These are phyloP conservation scores for Prasinococcaceae sp. DNA, from an alignment of 139 green algal genomes.

Conservation along the genomic window DNA sequence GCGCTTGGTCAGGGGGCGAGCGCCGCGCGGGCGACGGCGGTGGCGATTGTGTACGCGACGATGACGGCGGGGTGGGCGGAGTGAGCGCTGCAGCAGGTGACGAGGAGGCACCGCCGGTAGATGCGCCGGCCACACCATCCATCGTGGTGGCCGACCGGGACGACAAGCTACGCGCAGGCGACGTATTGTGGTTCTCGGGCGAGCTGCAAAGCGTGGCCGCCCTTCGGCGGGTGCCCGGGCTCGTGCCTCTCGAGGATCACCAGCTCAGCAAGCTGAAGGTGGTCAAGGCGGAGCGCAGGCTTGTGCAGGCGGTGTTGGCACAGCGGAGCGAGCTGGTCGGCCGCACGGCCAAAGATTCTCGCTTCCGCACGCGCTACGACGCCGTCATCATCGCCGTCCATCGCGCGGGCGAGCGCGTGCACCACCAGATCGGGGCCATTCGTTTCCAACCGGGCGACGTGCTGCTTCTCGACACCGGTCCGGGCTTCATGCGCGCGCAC, in stretches of 20 bases:
- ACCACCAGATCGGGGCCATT: slow-evolving; percentile 32
- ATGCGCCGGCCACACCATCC: too few relatives aligned
- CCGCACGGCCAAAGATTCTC: slow-evolving; percentile 36
- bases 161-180: slow-evolving; percentile 19
- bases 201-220: slow-evolving; percentile 26
- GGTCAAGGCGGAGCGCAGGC: slow-evolving; percentile 11
- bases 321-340: slow-evolving; percentile 23
- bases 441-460: slow-evolving; percentile 37
- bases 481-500: slow-evolving; percentile 33
- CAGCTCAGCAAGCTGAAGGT: slow-evolving; percentile 11
- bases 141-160: not conserved
- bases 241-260: slow-evolving; percentile 28
- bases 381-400: slow-evolving; percentile 63
- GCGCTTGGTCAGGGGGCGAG: too few relatives aligned
- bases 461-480: slow-evolving; percentile 39
- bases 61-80: too few relatives aligned
- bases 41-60: too few relatives aligned
- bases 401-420: slow-evolving; percentile 22
- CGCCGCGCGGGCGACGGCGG: too few relatives aligned
- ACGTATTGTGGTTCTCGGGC: slow-evolving; percentile 58
- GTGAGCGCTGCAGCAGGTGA: too few relatives aligned
- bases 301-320: slow-evolving; percentile 48
- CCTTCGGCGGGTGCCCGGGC: slow-evolving; percentile 34
- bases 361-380: slow-evolving; percentile 53
- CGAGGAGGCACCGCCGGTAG: too few relatives aligned